These are phyloP conservation scores for Trametes pubescens DNA, from an alignment of 1,284 basidiomycete species.

Conservation along the genomic window DNA sequence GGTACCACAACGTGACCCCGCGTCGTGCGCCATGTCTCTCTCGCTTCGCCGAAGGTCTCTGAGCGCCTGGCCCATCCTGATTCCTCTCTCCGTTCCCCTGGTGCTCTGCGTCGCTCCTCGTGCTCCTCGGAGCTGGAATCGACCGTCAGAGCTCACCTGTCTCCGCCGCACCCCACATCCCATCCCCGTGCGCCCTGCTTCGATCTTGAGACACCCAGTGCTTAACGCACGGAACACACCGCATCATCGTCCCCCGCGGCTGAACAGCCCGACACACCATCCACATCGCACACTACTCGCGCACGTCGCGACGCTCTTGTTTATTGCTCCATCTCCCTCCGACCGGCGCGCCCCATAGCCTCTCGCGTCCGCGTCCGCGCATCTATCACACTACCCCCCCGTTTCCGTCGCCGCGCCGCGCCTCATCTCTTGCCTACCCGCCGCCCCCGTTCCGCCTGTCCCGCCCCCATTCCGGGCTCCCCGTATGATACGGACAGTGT, in stretches of 20 bases:
- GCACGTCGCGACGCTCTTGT: neutral
- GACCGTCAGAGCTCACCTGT: no score
- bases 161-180: no score
- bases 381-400: neutral
- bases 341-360: neutral
- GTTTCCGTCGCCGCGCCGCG: neutral
- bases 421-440: neutral
- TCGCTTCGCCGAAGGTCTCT: neutral
- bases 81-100: no score
- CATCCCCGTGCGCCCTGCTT: no score
- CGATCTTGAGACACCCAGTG: neutral
- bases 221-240: neutral
- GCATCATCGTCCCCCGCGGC: neutral
- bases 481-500: slow-evolving; percentile 34
- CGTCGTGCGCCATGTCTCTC: neutral
- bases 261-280: neutral
- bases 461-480: slow-evolving; percentile 21
- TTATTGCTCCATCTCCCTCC: slow-evolving; percentile 20
- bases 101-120: no score
- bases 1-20: no score
- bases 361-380: neutral
- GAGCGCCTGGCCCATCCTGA: no score
- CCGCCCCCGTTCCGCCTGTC: neutral
- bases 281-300: slow-evolving; percentile 2
- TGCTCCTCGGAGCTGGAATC: no score